Percentiles rank a stretch among this genome's conserved stretches.
Conservation (phyloP, 75 land plant genomes). For the Gnetum montanum region DNA sequence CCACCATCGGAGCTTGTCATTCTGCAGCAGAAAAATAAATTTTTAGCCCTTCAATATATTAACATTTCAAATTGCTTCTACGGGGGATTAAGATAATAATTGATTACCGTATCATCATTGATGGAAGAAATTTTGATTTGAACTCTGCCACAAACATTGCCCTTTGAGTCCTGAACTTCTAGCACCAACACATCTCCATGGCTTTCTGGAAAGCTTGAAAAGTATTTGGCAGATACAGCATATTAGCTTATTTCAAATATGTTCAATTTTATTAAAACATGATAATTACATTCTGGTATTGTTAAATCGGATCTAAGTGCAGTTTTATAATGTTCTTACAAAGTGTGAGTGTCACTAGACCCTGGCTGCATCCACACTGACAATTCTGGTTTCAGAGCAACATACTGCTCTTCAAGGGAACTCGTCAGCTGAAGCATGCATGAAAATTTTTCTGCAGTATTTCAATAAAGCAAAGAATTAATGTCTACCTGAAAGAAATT, state of each 20-base stretch:
- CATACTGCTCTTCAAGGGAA: slow-evolving; percentile 28
- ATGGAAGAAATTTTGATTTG: slow-evolving; percentile 46
- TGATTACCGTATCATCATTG: slow-evolving; percentile 44
- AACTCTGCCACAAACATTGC: slow-evolving; percentile 34
- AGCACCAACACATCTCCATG: slow-evolving; percentile 59
- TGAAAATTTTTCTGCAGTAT: slow-evolving; percentile 44
- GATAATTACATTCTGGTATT: no score
- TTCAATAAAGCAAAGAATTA: background rate
- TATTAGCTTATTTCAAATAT: background rate
- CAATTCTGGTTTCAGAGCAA: slow-evolving; percentile 19
- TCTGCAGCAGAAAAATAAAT: slow-evolving; percentile 21
- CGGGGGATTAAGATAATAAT: background rate
- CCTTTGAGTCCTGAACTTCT: slow-evolving; percentile 49
- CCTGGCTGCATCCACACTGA: slow-evolving; percentile 43
- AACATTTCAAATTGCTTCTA: background rate
- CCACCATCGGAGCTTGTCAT: slow-evolving; percentile 67
- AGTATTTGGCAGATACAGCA: slow-evolving; percentile 6
- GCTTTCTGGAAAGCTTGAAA: slow-evolving; percentile 61
- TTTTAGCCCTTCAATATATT: background rate
- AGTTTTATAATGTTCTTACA: slow-evolving; percentile 38
- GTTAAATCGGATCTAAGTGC: background rate
- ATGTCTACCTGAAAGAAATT: background rate
- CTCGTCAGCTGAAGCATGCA: slow-evolving; percentile 62
- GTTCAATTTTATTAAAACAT: background rate
- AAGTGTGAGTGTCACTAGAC: slow-evolving; percentile 56